Conservation (phyloP, 78 protist species). For the Fonticula alba region DNA sequence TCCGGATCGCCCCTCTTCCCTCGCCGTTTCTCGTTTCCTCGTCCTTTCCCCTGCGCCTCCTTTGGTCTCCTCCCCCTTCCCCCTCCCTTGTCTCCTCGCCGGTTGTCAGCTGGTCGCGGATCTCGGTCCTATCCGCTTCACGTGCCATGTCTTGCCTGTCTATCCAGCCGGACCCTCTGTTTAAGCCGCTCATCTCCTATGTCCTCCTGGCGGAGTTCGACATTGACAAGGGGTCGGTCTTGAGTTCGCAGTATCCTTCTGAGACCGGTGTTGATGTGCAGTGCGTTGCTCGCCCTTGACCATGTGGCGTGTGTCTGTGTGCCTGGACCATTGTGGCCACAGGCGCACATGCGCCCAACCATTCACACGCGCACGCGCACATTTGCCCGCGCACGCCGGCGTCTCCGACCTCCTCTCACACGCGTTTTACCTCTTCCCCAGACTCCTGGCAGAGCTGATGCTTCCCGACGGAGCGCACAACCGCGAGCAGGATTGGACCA, state of each 20-base stretch:
- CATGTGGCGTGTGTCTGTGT: background rate
- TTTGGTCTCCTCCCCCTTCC: too few relatives aligned
- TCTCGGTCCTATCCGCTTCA: too few relatives aligned
- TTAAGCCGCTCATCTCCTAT: conserved; percentile 21
- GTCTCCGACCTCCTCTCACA: background rate
- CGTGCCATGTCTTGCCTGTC: too few relatives aligned
- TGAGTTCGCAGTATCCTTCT: conserved; percentile 44
- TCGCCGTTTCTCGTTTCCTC: too few relatives aligned
- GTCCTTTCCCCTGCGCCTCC: too few relatives aligned
- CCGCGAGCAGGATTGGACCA: conserved; percentile 57
- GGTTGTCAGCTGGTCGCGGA: too few relatives aligned
- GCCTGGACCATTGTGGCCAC: background rate
- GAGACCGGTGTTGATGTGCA: conserved; percentile 26
- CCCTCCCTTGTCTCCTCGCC: too few relatives aligned
- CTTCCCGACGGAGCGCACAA: conserved; percentile 71
- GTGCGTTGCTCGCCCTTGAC: background rate
- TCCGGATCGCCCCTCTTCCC: too few relatives aligned
- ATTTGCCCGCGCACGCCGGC: background rate
- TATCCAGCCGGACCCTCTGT: too few relatives aligned
- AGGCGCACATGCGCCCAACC: too few relatives aligned
- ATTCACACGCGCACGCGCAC: background rate
- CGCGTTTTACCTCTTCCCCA: background rate
- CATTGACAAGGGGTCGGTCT: conserved; percentile 39
- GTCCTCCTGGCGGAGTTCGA: conserved; percentile 62
- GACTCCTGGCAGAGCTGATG: conserved; percentile 60